A percentile compares a stretch with the other conserved stretches of the same genome.
These are phyloP conservation scores for Rhizomucor miehei DNA, from an alignment of 371 early-diverging fungal genomes.

Conservation along the genomic window DNA sequence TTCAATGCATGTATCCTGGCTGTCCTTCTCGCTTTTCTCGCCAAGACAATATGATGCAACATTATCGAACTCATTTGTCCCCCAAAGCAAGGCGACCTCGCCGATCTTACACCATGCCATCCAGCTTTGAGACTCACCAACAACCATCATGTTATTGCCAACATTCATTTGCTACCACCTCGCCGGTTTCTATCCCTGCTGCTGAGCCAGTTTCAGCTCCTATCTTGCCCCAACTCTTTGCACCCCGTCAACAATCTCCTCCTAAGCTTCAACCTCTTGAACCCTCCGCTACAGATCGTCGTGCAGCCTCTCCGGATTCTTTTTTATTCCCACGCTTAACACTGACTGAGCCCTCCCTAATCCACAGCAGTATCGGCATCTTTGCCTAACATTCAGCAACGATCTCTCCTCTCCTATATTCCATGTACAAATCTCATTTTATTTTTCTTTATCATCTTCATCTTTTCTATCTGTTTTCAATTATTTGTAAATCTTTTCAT, in stretches of 20 bases:
- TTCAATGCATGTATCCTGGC: constrained; percentile 68
- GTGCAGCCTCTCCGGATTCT: no score
- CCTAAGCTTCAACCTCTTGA: constrained; percentile 16
- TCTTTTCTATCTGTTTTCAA: not conserved
- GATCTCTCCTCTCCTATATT: no score
- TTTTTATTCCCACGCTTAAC: no score
- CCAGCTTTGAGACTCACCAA: not conserved
- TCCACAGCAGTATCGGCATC: no score
- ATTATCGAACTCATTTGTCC: constrained; percentile 74
- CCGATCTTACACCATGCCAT: constrained; percentile 6
- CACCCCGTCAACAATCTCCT: constrained; percentile 2
- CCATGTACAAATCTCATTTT: constrained; percentile 5
- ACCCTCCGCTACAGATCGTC: constrained; percentile 6
- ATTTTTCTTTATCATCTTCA: constrained; percentile 5
- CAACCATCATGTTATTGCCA: not conserved
- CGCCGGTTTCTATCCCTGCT: no score
- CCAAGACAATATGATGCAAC: constrained; percentile 89
- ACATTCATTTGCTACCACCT: no score
- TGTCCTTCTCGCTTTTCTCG: constrained; percentile 83
- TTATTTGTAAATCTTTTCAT: constrained; percentile 4
- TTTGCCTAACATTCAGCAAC: no score
- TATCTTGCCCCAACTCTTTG: constrained; percentile 8
- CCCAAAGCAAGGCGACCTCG: constrained; percentile 50
- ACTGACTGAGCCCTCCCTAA: no score
- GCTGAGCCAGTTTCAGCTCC: not conserved